Evolutionary conservation across 805 yeast genomes (phyloP), one percentile per base, ranked within the genome.

Genomic region (Candida alai): DNA sequence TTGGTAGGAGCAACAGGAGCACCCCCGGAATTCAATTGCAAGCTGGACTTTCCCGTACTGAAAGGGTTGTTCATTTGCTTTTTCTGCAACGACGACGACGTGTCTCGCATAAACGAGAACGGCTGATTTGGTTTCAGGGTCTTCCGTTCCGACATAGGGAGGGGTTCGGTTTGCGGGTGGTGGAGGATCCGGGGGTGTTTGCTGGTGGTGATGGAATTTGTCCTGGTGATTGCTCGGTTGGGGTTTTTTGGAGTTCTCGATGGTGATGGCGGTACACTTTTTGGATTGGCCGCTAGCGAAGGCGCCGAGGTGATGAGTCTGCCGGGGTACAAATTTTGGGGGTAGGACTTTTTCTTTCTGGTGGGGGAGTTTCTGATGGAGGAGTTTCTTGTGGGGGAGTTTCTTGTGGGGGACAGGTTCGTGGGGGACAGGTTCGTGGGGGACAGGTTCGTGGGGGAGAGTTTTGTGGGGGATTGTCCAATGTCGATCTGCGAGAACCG

Each of bases 81-180:
- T 36, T 64, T 60, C 37, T 54, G 54, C 13, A 55, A 44, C 1
- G 70, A 64, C 2, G 68, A 59, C 9, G 68, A 43, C 1, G 70
- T 65, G 7, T 59, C 67, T 25, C 52, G 49, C 72, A 65, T 65
- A 39, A 65, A 65, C 5, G 70, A 62, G 30, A 56, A 53, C 27
- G 45, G 52, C 32, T 41, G 44, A n/a, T 42, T 24, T 19, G 32
- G 19, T 33, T 55, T 29, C 37, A 37, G 34, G 5, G 26, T 14
- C 6, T 47, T 30, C 5, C 39, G 43, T n/a, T 49, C 54, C 3
- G 51, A 35, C 38, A 47, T 29, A 4, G 54, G 54, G 19, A 43
- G 47, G 28, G 49, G 45, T 13, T 41, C 23, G 19, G 40, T 37
- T 32, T 55, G 16, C 12, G 34, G 10, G 7, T 24, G 28, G 16